Evolutionary conservation across 495 filamentous ascomycete species (phyloP), one percentile per base, ranked within the genome.

Genomic region (Penicillium longicatenatum): DNA sequence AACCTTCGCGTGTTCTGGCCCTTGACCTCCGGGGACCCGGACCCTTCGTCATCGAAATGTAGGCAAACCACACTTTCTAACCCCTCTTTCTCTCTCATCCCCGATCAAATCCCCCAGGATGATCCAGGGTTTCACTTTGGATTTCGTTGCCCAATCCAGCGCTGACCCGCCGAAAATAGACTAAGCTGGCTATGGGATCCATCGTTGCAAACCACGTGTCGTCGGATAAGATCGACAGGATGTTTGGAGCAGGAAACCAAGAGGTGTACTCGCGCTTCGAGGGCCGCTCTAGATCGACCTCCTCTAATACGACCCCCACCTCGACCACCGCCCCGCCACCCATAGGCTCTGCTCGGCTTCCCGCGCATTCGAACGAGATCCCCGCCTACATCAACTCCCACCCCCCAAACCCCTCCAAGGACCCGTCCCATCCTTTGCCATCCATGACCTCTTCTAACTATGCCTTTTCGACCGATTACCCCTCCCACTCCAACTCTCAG

Each of bases 171-270:
- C 31, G 31, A 35, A 35, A 35, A 35, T 9, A 35, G 31, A 35
- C 31, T 35, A 35, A 47, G 33, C 22, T 24, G 35, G 30, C 31
- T 63, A 81, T 82, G 75, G 76, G 74, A 69, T 76, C 75, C 58
- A 70, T 78, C 50, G 58, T 75, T 43, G 57, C 80, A 64, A 73
- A 81, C 67, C 74, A 76, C 55, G 70, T 78, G 68, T 75, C 74
- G 68, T 75, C 74, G 66, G 68, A 82, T 66, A 69, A 72, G 64
- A 58, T 66, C 66, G 68, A 74, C 59, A 77, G 68, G 66, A 84
- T 84, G 81, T 73, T 83, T 57, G 80, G 76, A 71, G 75, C 73
- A 59, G 59, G 73, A 59, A 71, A 76, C 65, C 47, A 71, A 54
- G 73, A 81, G 63, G 64, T 65, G 30, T 77, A 75, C 70, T 68